Evolutionary conservation across 305 asterid species (phyloP), one percentile per base, ranked within the genome.

Genomic region (Lippia alba): DNA sequence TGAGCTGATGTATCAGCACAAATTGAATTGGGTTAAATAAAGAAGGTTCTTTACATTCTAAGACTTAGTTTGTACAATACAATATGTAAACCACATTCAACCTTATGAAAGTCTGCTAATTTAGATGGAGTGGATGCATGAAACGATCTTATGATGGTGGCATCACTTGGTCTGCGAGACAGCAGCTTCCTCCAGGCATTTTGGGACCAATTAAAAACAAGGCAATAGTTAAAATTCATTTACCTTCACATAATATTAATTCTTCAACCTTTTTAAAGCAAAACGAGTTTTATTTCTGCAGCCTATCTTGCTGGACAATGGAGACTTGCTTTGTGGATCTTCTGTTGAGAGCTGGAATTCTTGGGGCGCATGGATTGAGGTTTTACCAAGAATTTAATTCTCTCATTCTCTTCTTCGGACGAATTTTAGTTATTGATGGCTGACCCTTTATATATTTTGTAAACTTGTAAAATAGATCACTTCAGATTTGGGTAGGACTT

Each of bases 291-390:
- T 74, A 17, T 56, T 36, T 67, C 39, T 32, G 45, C 86, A 93
- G 97, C 98, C 98, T 53, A 78, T 93, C 80, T 75, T 93, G 83
- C 86, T 91, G 56, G 91, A 83, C 67, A 93, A 87, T 20, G 97
- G 96, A 61, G 80, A 85, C 76, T 79, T 93, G 87, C 89, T 93
- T 14, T 93, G 98, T 59, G 98, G 98, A 78, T 91, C 98, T 63
- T 93, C 98, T 15, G 97, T 89, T 11, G 97, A 93, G 79, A 93
- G 98, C 87, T 93, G 97, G 96, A 91, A 91, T 69, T 93, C 98
- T 49, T 89, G 97, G 98, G 98, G 98, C 65, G 96, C 98, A 65
- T 93, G 98, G 98, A 82, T 91, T 84, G 98, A 93, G 98, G 97
- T 93, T 72, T 32, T 63, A 16, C 18, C 62, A 53, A 54, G 8